Evolutionary conservation across 1,139 yeast genomes (phyloP).

Genomic region (Geotrichum restrictum): DNA sequence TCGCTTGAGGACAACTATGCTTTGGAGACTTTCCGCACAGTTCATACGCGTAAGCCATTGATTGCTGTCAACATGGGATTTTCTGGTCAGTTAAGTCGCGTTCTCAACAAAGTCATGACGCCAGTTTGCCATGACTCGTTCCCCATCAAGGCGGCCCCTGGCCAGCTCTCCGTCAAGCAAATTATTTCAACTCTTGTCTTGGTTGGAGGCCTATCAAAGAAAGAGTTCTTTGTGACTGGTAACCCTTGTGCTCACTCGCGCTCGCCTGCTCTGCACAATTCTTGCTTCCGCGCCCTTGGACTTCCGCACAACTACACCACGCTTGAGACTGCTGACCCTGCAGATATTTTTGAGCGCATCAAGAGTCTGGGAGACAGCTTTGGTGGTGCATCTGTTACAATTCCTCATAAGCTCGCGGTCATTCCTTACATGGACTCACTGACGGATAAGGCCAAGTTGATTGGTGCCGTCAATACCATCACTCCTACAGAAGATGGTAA

Average conservation of each 20-base stretch:
- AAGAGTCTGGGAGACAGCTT: conserved; percentile 52
- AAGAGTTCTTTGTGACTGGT: conserved; percentile 75
- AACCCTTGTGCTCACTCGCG: conserved; percentile 79
- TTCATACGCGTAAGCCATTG: conserved; percentile 51
- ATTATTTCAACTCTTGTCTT: conserved; percentile 56
- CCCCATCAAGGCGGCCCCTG: conserved; percentile 71
- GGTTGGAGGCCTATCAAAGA: conserved; percentile 57
- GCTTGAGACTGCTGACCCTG: conserved; percentile 65
- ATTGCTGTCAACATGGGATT: conserved; percentile 82
- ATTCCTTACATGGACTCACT: conserved; percentile 57
- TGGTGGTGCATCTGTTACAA: conserved; percentile 90
- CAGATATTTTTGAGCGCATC: conserved; percentile 45
- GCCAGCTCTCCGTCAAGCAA: conserved; percentile 56
- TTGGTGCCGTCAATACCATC: conserved; percentile 94
- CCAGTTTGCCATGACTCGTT: conserved; percentile 73
- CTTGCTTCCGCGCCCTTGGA: conserved; percentile 67
- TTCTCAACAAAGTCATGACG: conserved; percentile 68
- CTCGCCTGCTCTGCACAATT: conserved; percentile 80
- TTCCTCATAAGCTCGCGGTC: conserved; percentile 80
- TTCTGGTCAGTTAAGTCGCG: conserved; percentile 72
- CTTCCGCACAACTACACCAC: conserved; percentile 70
- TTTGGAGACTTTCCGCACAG: conserved; percentile 63
- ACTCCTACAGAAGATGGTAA: conserved; percentile 53
- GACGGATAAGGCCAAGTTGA: conserved; percentile 63
- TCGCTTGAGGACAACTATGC: conserved; percentile 62